Evolutionary conservation across 495 filamentous ascomycete genomes (phyloP).

Genomic region (Penicillium samsonianum): DNA sequence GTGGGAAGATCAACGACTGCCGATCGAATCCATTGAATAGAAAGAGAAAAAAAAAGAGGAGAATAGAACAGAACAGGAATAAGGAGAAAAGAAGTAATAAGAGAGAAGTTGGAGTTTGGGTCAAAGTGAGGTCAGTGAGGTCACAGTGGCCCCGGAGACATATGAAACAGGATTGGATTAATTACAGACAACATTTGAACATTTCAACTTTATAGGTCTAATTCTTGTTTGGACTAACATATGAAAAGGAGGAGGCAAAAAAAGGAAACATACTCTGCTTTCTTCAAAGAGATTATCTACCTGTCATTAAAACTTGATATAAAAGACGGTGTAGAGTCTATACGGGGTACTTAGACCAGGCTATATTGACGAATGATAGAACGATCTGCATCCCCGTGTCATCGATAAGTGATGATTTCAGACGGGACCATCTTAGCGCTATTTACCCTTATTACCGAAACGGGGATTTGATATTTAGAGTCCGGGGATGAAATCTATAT

Average conservation of each 20-base stretch:
- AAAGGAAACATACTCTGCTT: too few species aligned
- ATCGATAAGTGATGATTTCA: neutral
- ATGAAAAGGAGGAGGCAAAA: neutral
- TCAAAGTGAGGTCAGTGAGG: slow-evolving; percentile 23
- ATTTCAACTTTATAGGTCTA: slow-evolving; percentile 2
- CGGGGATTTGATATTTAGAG: neutral
- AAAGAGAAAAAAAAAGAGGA: neutral
- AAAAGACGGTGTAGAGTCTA: slow-evolving; percentile 34
- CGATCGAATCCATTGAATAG: slow-evolving; percentile 19
- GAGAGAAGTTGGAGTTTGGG: slow-evolving; percentile 12
- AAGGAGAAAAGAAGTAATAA: too few species aligned
- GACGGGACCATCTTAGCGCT: neutral
- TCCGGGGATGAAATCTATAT: neutral
- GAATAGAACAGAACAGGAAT: neutral
- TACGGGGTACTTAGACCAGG: too few species aligned
- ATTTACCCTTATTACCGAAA: neutral
- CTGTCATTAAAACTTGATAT: neutral
- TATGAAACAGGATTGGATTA: slow-evolving; percentile 8
- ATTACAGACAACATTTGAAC: neutral
- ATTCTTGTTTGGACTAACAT: slow-evolving; percentile 15
- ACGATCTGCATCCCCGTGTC: slow-evolving; percentile 59
- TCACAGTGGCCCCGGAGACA: slow-evolving; percentile 7
- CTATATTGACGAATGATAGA: slow-evolving; percentile 39
- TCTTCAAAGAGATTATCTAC: neutral
- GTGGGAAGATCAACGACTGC: slow-evolving; percentile 10